Evolutionary conservation across 2,329 filamentous ascomycete genomes (phyloP).

Genomic region (Periconia macrospinosa): DNA sequence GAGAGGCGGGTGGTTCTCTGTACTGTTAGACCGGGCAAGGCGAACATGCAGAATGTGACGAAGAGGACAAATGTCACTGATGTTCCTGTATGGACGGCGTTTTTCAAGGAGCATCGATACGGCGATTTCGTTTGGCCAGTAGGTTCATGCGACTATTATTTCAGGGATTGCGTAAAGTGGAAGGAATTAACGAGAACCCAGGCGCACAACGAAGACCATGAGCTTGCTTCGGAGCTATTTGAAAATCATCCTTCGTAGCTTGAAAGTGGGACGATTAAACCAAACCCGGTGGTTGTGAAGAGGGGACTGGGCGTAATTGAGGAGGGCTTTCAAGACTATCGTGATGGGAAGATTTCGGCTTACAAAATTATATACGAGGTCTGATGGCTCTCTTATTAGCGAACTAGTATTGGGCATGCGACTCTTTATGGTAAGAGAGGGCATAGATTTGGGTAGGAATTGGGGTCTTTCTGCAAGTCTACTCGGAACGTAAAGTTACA

Average conservation of each 20-base stretch:
- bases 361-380: constrained; percentile 48
- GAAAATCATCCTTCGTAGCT: constrained; percentile 41
- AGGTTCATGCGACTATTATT: constrained; percentile 11
- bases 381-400: neutral
- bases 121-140: constrained; percentile 43
- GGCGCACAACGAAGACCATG: constrained; percentile 42
- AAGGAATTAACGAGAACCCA: constrained; percentile 9
- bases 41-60: constrained; percentile 41
- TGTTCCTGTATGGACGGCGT: constrained; percentile 50
- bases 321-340: constrained; percentile 43
- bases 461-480: too few relatives aligned
- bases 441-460: too few relatives aligned
- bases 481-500: too few relatives aligned
- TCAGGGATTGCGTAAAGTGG: neutral
- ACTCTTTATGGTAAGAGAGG: too few relatives aligned
- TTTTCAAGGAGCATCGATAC: constrained; percentile 46
- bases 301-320: constrained; percentile 37
- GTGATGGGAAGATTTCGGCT: constrained; percentile 44
- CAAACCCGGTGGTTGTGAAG: constrained; percentile 36
- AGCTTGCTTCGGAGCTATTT: constrained; percentile 42
- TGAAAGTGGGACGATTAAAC: constrained; percentile 38
- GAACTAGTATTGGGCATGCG: too few relatives aligned
- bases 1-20: constrained; percentile 38
- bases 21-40: constrained; percentile 48
- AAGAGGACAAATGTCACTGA: constrained; percentile 41